These are phyloP conservation scores for Dactylis glomerata DNA, from an alignment of 176 grass and related monocot genomes.

Conservation along the genomic window DNA sequence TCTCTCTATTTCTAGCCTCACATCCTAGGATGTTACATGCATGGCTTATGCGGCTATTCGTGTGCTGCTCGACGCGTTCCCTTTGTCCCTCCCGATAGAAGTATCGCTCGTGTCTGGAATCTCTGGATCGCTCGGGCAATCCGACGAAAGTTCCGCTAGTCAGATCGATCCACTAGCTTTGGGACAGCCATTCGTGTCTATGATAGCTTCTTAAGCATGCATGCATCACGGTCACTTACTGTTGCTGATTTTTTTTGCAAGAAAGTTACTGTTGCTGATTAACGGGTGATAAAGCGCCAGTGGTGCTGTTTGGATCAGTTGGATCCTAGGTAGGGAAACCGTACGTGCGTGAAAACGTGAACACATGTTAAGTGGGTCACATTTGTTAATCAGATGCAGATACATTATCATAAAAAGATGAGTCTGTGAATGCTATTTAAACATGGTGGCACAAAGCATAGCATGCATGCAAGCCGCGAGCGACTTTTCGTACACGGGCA, in stretches of 20 bases:
- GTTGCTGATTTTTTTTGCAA: no score
- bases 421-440: neutral
- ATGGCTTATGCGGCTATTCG: no score
- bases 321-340: neutral
- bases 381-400: neutral
- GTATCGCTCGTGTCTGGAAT: constrained; percentile 13
- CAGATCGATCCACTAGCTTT: neutral
- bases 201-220: neutral
- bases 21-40: no score
- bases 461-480: constrained; percentile 10
- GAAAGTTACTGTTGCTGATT: no score
- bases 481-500: constrained; percentile 16
- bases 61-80: neutral
- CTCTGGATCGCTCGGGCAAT: neutral
- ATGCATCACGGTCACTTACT: neutral
- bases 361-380: neutral
- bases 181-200: neutral
- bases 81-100: neutral
- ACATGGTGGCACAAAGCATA: neutral
- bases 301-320: neutral
- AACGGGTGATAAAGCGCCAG: neutral
- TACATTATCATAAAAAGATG: neutral
- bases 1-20: no score
- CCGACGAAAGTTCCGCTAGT: neutral
- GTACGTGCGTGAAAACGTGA: no score